Percentiles rank a stretch among this genome's conserved stretches.
These are phyloP conservation scores for Tetraselmis striata DNA, from an alignment of 139 green algal species.

Conservation along the genomic window DNA sequence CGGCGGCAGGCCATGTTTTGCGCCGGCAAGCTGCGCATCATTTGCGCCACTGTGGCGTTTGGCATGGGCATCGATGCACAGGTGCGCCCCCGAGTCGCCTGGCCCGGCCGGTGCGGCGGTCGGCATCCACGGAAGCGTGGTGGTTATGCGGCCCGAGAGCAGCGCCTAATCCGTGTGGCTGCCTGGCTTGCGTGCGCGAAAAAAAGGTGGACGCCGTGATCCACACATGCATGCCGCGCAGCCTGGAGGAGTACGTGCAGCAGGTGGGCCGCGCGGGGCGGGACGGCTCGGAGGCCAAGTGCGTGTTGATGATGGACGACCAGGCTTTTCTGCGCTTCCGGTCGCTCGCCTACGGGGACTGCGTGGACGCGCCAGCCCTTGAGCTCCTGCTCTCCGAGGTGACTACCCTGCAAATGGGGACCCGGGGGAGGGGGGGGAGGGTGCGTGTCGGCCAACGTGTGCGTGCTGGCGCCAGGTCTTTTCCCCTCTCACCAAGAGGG, in stretches of 20 bases:
- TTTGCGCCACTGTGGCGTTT: constrained; percentile 73
- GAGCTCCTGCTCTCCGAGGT: constrained; percentile 41
- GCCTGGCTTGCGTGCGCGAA: constrained; percentile 34
- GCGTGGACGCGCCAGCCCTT: constrained; percentile 31
- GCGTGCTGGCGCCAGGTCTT: not conserved
- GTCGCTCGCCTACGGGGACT: constrained; percentile 37
- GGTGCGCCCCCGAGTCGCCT: too few relatives aligned
- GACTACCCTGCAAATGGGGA: constrained; percentile 26
- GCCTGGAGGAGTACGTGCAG: constrained; percentile 86
- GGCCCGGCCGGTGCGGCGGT: too few relatives aligned
- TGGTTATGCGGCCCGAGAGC: too few relatives aligned
- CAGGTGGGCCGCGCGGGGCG: constrained; percentile 61
- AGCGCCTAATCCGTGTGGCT: too few relatives aligned
- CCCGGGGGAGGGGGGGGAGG: not conserved
- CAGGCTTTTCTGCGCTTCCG: constrained; percentile 52
- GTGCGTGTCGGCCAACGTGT: not conserved
- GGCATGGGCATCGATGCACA: constrained; percentile 62
- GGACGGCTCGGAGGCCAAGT: constrained; percentile 47
- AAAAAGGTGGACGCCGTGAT: constrained; percentile 47
- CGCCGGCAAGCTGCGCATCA: constrained; percentile 39
- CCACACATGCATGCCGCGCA: constrained; percentile 66
- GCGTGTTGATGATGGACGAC: constrained; percentile 58
- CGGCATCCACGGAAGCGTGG: too few relatives aligned
- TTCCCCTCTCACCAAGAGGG: not conserved
- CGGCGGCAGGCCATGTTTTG: constrained; percentile 48